Evolutionary conservation across 2,329 filamentous ascomycete species (phyloP), one percentile per base, ranked within the genome.

Genomic region (Sclerotinia nivalis): DNA sequence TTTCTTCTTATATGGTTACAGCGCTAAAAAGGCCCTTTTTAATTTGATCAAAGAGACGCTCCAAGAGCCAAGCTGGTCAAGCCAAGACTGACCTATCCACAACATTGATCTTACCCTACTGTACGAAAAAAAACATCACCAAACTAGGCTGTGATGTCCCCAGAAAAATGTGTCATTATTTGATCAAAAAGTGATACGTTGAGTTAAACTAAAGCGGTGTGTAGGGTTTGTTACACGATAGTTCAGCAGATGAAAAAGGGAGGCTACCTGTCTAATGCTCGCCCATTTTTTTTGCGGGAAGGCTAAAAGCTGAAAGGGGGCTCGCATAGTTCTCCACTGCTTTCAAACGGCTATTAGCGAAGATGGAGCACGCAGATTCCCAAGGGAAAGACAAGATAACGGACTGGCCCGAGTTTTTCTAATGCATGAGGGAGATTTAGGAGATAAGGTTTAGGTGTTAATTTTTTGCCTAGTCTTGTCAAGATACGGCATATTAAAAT

Each of bases 311-410:
- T 64, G 60, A 64, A 64, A 64, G 61, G 61, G 61, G 61, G 61
- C 40, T 64, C 61, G 61, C 61, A 64, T 64, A 52, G 47, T 64
- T 34, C 61, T 64, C 61, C 61, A 64, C 61, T 40, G 47, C 61
- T 28, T 40, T 52, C 25, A 15, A 64, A 64, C 47, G 47, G 61
- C 12, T 22, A 28, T 52, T 64, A 64, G 61, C 61, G 61, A 64
- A 31, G 25, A 64, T 52, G 61, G 61, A 52, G 47, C 47, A 52
- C 61, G 61, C 47, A 64, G 40, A 49, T 6, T 12, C 47, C 47
- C 61, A 64, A 64, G 61, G 2, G 18, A 52, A 22, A 15, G 22
- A 52, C 34, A 37, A 62, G 60, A 62, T 62, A 62, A 37, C 60
- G 60, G 60, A 47, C 45, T 62, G 60, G 25, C 45, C 61, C 61